Conservation (phyloP, 225 moss, liverwort and hornwort species). For the Polytrichum commune region DNA sequence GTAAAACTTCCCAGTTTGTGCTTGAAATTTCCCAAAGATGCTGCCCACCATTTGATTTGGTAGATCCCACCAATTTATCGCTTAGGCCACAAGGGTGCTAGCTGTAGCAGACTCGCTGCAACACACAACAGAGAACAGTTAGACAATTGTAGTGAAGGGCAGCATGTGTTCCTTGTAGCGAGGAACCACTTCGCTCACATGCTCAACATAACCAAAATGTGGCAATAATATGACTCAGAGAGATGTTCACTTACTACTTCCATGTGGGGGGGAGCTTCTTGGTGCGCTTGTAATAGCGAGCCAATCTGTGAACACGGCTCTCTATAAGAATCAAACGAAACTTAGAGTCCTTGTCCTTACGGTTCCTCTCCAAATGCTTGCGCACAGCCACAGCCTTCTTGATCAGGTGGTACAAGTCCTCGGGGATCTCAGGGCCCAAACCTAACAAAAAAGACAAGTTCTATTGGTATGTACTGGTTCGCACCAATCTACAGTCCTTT, state of each 20-base stretch:
- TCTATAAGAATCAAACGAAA: slow-evolving; percentile 70
- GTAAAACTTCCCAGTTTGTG: too few relatives aligned
- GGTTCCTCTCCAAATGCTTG: slow-evolving; percentile 70
- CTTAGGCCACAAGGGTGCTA: slow-evolving; percentile 31
- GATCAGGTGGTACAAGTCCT: slow-evolving; percentile 73
- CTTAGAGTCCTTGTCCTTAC: slow-evolving; percentile 78
- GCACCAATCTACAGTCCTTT: too few relatives aligned
- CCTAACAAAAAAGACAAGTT: slow-evolving; percentile 13
- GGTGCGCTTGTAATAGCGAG: slow-evolving; percentile 81
- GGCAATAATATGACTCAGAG: background rate
- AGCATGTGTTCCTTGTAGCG: background rate
- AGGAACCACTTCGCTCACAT: background rate
- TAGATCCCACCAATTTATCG: background rate
- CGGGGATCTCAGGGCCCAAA: slow-evolving; percentile 64
- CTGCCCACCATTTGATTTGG: too few relatives aligned
- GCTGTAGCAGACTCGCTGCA: slow-evolving; percentile 39
- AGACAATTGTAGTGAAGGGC: too few relatives aligned
- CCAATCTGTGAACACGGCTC: slow-evolving; percentile 68
- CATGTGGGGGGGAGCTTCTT: slow-evolving; percentile 79
- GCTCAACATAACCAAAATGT: background rate
- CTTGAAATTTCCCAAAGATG: too few relatives aligned
- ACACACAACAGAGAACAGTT: background rate
- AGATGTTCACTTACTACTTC: slow-evolving; percentile 56
- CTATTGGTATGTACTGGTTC: too few relatives aligned
- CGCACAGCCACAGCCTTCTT: slow-evolving; percentile 74